Evolutionary conservation across 1,284 basidiomycete species (phyloP).

Genomic region (Takashimella koratensis): DNA sequence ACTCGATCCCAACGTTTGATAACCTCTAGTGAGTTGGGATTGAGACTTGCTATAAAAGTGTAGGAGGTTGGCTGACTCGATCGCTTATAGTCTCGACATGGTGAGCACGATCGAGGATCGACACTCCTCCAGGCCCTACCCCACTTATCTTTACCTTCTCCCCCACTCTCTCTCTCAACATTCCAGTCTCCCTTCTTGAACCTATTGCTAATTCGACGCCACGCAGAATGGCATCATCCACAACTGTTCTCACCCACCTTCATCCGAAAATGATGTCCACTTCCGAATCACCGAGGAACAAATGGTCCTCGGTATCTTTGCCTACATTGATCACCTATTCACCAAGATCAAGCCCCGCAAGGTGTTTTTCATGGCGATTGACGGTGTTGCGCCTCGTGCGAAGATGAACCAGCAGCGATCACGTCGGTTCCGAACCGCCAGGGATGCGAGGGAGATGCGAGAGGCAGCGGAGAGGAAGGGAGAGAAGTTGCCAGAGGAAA

Average conservation of each 20-base stretch:
- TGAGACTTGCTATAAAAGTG: not conserved
- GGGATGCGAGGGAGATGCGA: constrained; percentile 80
- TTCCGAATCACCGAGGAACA: constrained; percentile 94
- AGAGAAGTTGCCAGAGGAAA: constrained; percentile 85
- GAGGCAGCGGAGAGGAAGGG: constrained; percentile 85
- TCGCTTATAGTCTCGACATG: constrained; percentile 36
- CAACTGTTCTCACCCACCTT: constrained; percentile 64
- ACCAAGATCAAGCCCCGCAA: constrained; percentile 97
- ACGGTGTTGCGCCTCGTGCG: constrained; percentile 95
- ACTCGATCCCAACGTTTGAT: constrained; percentile 56
- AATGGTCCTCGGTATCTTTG: constrained; percentile 94
- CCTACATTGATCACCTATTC: constrained; percentile 96
- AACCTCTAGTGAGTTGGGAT: constrained; percentile 47
- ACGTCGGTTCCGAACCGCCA: constrained; percentile 89
- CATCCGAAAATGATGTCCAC: constrained; percentile 80
- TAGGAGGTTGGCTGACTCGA: not conserved
- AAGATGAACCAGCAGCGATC: constrained; percentile 99
- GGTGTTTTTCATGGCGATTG: constrained; percentile 95
- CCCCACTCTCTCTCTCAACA: not conserved
- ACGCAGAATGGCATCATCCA: constrained; percentile 97
- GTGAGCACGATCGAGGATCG: constrained; percentile 7
- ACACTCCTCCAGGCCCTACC: not conserved
- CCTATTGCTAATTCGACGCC: constrained; percentile 28
- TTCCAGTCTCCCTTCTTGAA: constrained; percentile 1
- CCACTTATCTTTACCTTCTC: constrained; percentile 1